Conservation (phyloP, 257 asterid species). For the Lycium ferocissimum region DNA sequence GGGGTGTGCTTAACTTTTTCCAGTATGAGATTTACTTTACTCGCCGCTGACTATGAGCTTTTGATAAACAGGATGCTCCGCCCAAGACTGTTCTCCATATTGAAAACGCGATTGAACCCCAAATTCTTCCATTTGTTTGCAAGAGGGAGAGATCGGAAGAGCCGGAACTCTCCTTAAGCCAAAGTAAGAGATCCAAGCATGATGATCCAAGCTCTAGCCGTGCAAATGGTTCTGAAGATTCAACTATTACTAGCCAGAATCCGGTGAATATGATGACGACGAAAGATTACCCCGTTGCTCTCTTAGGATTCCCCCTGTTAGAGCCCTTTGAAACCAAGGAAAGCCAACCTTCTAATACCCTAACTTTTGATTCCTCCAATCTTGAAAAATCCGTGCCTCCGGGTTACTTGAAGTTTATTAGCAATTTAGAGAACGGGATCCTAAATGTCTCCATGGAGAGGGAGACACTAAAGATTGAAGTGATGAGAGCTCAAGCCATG, state of each 20-base stretch:
- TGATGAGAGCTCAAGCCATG: constrained; percentile 90
- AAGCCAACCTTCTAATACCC: constrained; percentile 38
- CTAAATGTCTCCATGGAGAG: constrained; percentile 77
- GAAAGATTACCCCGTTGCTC: constrained; percentile 50
- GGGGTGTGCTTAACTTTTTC: neutral
- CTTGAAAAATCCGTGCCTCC: constrained; percentile 88
- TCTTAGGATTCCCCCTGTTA: constrained; percentile 60
- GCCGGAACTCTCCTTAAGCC: constrained; percentile 57
- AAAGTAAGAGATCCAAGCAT: constrained; percentile 54
- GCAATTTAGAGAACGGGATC: constrained; percentile 72
- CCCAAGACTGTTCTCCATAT: constrained; percentile 52
- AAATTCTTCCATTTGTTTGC: constrained; percentile 50
- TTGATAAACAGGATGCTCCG: constrained; percentile 49
- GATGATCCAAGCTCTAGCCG: constrained; percentile 68
- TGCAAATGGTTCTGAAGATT: constrained; percentile 76
- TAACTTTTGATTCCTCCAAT: constrained; percentile 72
- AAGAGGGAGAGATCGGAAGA: constrained; percentile 69
- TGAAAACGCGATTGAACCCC: constrained; percentile 38
- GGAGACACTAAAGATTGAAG: constrained; percentile 78
- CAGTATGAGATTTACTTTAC: neutral
- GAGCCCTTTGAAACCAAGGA: constrained; percentile 55
- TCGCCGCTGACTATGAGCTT: neutral
- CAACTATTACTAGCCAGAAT: constrained; percentile 72
- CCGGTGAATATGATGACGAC: constrained; percentile 58
- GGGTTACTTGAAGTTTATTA: constrained; percentile 75